Evolutionary conservation across 148 eudicot genomes (phyloP).

Genomic region (Rhododendron kiyosumense): DNA sequence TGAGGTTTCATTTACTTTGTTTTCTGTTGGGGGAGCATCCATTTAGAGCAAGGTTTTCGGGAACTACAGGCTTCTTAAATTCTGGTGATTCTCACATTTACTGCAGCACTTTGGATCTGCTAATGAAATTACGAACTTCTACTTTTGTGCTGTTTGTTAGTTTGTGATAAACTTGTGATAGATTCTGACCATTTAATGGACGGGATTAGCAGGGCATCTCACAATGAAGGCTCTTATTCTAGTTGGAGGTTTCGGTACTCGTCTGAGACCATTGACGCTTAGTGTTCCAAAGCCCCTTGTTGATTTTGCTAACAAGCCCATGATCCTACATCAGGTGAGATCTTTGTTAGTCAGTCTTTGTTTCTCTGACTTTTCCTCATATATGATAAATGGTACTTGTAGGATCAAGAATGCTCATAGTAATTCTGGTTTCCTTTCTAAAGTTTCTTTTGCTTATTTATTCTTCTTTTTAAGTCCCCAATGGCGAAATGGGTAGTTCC

Average conservation of each 20-base stretch:
- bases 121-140: neutral
- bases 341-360: neutral
- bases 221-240: constrained; percentile 97
- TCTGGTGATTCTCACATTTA: neutral
- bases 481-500: neutral
- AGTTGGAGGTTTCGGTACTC: constrained; percentile 96
- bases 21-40: neutral
- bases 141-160: neutral
- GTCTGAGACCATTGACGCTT: constrained; percentile 90
- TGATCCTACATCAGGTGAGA: constrained; percentile 94
- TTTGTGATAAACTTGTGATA: neutral
- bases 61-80: neutral
- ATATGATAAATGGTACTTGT: neutral
- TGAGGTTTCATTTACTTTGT: constrained; percentile 5
- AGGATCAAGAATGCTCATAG: neutral
- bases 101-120: neutral
- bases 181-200: constrained; percentile 17
- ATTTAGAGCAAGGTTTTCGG: neutral
- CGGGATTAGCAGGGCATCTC: constrained; percentile 15
- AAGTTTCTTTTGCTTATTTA: neutral
- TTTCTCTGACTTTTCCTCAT: neutral
- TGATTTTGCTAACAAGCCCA: constrained; percentile 96
- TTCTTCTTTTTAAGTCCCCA: neutral
- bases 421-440: neutral
- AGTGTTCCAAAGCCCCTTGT: constrained; percentile 94